These are phyloP conservation scores for Tolypocladium sp. DNA, from an alignment of 2,329 filamentous ascomycete genomes.

Conservation along the genomic window DNA sequence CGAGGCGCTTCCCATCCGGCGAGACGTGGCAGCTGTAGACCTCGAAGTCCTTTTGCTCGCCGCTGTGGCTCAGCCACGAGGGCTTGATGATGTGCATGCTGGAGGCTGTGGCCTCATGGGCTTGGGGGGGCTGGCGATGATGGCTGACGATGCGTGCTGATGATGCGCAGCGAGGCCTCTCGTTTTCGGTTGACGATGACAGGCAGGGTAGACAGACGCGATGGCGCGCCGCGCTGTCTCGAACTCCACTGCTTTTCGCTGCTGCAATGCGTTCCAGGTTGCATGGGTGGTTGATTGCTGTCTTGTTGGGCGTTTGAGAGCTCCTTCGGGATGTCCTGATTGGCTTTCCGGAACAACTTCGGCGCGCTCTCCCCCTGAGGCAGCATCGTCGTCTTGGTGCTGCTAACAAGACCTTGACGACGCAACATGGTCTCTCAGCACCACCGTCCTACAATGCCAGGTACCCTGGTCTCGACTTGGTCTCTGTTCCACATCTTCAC, in stretches of 20 bases:
- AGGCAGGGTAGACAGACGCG: neutral
- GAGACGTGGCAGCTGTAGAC: conserved; percentile 98
- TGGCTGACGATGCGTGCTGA: neutral
- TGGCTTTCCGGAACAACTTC: neutral
- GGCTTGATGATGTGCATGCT: conserved; percentile 85
- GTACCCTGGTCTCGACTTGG: neutral
- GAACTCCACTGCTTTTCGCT: neutral
- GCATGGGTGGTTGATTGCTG: neutral
- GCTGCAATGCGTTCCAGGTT: neutral
- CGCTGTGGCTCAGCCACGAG: conserved; percentile 90
- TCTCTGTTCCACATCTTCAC: neutral
- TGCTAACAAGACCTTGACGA: neutral
- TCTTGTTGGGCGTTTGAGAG: neutral
- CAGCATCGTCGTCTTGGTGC: no score
- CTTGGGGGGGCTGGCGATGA: neutral
- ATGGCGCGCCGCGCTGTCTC: neutral
- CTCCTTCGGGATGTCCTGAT: neutral
- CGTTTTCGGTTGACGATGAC: neutral
- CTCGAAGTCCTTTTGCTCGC: conserved; percentile 96
- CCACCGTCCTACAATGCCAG: neutral
- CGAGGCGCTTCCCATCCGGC: conserved; percentile 82
- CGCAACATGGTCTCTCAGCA: neutral
- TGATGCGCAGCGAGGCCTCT: neutral
- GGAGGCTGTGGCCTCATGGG: conserved; percentile 2
- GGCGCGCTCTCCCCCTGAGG: neutral